Percentiles rank a stretch among this genome's conserved stretches.
Conservation (phyloP, 2,329 filamentous ascomycete species). For the Diplodia scrobiculata region DNA sequence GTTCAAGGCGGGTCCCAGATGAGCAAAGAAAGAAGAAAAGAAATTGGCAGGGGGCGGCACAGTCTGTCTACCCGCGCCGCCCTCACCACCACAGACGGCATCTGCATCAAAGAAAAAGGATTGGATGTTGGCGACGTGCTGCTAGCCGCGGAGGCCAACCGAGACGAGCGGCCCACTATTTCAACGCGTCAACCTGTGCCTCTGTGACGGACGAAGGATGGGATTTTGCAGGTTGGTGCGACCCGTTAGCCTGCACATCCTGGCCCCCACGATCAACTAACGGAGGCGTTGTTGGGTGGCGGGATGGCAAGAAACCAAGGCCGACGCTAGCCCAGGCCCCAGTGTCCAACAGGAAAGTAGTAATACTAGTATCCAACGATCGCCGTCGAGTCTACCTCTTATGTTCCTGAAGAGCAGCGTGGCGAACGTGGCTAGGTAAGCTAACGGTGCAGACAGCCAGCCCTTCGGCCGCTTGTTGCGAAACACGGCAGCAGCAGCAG, state of each 20-base stretch:
- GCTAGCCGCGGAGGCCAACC: not conserved
- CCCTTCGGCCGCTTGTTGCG: not conserved
- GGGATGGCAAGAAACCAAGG: not conserved
- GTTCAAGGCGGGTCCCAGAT: conserved; percentile 55
- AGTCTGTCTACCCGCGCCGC: conserved; percentile 29
- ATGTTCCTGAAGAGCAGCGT: conserved; percentile 1
- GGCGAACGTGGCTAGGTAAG: not conserved
- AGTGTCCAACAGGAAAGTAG: conserved; percentile 24
- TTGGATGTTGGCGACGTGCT: conserved; percentile 3
- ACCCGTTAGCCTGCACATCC: not conserved
- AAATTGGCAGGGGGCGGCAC: conserved; percentile 35
- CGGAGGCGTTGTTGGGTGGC: conserved; percentile 7
- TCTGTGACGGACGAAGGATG: not conserved
- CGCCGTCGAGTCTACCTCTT: not conserved
- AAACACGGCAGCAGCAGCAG: not conserved
- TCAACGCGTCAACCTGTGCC: not conserved
- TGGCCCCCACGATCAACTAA: conserved; percentile 17
- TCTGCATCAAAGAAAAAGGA: conserved; percentile 33
- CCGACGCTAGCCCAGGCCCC: conserved; percentile 18
- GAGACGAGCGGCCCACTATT: not conserved
- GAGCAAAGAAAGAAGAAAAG: conserved; percentile 30
- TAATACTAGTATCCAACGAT: conserved; percentile 27
- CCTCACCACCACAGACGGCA: conserved; percentile 40
- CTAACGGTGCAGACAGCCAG: not conserved
- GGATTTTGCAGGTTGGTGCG: not conserved